These are phyloP conservation scores for Mycena olivaceomarginata DNA, from an alignment of 768 basidiomycete genomes.

Conservation along the genomic window DNA sequence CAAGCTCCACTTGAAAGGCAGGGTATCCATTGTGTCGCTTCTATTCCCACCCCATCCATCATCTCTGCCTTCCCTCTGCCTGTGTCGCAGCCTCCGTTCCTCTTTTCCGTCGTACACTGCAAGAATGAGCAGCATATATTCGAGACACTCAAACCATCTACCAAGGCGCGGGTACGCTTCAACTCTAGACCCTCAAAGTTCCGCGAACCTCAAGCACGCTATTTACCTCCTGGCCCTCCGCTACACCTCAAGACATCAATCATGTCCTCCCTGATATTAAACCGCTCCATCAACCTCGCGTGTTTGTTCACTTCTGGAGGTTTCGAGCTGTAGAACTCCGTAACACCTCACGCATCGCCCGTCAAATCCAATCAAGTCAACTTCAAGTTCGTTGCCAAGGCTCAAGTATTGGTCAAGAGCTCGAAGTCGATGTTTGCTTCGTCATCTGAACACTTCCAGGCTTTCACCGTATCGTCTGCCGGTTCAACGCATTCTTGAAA, in stretches of 20 bases:
- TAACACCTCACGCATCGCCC: no score
- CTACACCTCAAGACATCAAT: not conserved
- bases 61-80: not conserved
- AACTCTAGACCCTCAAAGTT: no score
- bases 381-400: not conserved
- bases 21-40: no score
- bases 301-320: constrained; percentile 4
- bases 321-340: not conserved
- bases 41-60: no score
- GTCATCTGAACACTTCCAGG: not conserved
- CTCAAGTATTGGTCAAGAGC: no score
- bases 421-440: no score
- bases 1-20: no score
- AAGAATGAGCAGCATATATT: no score
- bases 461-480: not conserved
- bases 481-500: no score
- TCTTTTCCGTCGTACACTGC: not conserved
- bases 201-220: no score
- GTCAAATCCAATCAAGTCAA: not conserved
- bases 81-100: not conserved
- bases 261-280: not conserved
- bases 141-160: no score
- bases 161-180: no score
- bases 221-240: not conserved
- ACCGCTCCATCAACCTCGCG: not conserved